Conservation (phyloP, 164 flowering plant species). For the Nymphaea thermarum region DNA sequence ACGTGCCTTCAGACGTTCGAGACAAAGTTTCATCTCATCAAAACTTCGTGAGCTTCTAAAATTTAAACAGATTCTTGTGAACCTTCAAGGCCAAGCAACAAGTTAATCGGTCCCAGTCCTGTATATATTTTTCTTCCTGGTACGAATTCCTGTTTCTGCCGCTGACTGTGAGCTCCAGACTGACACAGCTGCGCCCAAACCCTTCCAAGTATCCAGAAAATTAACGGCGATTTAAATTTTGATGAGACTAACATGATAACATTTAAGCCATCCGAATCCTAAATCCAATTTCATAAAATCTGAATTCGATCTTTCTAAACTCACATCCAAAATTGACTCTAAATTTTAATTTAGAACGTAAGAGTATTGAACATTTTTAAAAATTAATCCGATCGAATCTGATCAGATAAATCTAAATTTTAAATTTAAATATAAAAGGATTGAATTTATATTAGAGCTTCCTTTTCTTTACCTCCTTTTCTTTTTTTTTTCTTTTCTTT, state of each 20-base stretch:
- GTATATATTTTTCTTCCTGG: conserved; percentile 17
- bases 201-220: background rate
- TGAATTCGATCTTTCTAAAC: background rate
- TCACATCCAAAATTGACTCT: background rate
- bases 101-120: conserved; percentile 56
- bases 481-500: background rate
- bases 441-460: background rate
- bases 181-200: background rate
- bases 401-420: background rate
- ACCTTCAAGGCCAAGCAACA: conserved; percentile 67
- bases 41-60: conserved; percentile 15
- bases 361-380: background rate
- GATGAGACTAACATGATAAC: background rate
- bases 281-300: background rate
- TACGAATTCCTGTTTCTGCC: conserved; percentile 6
- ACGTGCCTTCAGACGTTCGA: too few relatives aligned
- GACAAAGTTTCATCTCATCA: too few relatives aligned
- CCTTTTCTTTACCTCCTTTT: background rate
- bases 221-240: background rate
- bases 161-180: conserved; percentile 6
- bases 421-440: background rate
- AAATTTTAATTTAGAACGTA: background rate
- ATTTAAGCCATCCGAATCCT: background rate
- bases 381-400: background rate
- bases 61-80: conserved; percentile 57